Percentiles rank a stretch among this genome's conserved stretches.
phyloP scores from a whole-genome alignment of 75 land plant genomes.

The Cunninghamia lanceolata region DNA sequence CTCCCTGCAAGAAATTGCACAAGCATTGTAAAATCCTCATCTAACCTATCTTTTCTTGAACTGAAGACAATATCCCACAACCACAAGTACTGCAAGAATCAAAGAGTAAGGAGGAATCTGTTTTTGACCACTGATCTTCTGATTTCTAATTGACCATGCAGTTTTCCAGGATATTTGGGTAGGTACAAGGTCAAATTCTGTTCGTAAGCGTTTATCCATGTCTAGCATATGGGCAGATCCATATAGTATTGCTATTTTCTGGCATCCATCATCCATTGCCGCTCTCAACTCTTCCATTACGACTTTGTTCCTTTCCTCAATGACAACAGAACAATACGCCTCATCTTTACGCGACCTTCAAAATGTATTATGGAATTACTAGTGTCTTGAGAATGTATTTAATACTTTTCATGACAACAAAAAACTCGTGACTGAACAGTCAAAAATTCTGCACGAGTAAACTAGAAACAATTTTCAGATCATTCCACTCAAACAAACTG shows the following conservation, averaged over 20 bases:
- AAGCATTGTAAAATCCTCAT: conserved; percentile 4
- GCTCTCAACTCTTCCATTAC: conserved; percentile 63
- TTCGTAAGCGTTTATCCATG: conserved; percentile 67
- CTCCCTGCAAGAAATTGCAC: background rate
- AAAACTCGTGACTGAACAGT: background rate
- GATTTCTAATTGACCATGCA: conserved; percentile 79
- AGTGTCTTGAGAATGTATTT: background rate
- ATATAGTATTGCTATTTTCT: conserved; percentile 82
- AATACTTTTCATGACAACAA: background rate
- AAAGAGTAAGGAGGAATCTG: conserved; percentile 55
- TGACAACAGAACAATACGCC: conserved; percentile 84
- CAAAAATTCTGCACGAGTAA: background rate
- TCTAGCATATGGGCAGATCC: conserved; percentile 98
- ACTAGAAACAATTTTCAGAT: background rate
- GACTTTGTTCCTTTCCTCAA: conserved; percentile 91
- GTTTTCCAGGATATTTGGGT: conserved; percentile 65
- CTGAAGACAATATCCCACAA: conserved; percentile 88
- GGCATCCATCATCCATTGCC: conserved; percentile 71
- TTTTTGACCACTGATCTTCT: conserved; percentile 18
- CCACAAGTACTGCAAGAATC: conserved; percentile 83
- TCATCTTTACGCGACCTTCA: conserved; percentile 67
- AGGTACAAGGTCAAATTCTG: conserved; percentile 74
- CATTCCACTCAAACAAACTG: background rate
- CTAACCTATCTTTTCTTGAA: conserved; percentile 41
- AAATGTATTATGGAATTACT: conserved; percentile 1